These are phyloP conservation scores for Wickerhamia fluorescens DNA, from an alignment of 805 yeast genomes.

Conservation along the genomic window DNA sequence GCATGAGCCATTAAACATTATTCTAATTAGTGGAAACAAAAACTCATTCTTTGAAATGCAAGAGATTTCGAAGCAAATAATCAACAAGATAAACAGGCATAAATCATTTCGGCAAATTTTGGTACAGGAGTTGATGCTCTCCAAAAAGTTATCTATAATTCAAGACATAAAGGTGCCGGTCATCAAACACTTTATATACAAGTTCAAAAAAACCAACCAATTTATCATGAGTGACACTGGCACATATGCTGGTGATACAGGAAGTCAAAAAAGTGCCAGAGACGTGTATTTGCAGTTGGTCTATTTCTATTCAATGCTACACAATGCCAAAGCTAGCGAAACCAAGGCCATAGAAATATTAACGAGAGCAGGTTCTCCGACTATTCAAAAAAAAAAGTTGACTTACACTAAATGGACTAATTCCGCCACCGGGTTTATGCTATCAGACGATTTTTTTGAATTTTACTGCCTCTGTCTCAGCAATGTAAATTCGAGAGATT, in stretches of 20 bases:
- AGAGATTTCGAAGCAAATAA: slow-evolving; percentile 46
- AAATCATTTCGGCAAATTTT: slow-evolving; percentile 15
- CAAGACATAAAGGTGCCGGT: slow-evolving; percentile 24
- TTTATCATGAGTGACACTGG: slow-evolving; percentile 38
- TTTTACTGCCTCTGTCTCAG: slow-evolving; percentile 38
- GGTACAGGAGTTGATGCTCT: slow-evolving; percentile 15
- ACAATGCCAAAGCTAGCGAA: slow-evolving; percentile 18
- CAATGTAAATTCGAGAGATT: slow-evolving; percentile 43
- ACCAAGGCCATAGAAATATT: too few relatives aligned
- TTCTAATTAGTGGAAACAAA: slow-evolving; percentile 60
- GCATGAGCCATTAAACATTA: slow-evolving; percentile 29
- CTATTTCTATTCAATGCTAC: slow-evolving; percentile 24
- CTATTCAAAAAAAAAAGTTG: slow-evolving; percentile 29
- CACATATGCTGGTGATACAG: slow-evolving; percentile 12
- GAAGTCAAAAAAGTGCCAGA: slow-evolving; percentile 16
- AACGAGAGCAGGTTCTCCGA: slow-evolving; percentile 18
- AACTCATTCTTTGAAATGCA: slow-evolving; percentile 75
- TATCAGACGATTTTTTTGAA: slow-evolving; percentile 26
- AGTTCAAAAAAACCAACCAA: slow-evolving; percentile 63
- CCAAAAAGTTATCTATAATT: slow-evolving; percentile 12
- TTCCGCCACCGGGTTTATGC: slow-evolving; percentile 29
- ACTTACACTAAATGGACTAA: slow-evolving; percentile 25
- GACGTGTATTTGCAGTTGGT: slow-evolving; percentile 27
- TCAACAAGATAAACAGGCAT: slow-evolving; percentile 21
- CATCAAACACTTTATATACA: slow-evolving; percentile 76